Conservation (phyloP, 192 early-diverging fungal genomes). For the Podila epigama region DNA sequence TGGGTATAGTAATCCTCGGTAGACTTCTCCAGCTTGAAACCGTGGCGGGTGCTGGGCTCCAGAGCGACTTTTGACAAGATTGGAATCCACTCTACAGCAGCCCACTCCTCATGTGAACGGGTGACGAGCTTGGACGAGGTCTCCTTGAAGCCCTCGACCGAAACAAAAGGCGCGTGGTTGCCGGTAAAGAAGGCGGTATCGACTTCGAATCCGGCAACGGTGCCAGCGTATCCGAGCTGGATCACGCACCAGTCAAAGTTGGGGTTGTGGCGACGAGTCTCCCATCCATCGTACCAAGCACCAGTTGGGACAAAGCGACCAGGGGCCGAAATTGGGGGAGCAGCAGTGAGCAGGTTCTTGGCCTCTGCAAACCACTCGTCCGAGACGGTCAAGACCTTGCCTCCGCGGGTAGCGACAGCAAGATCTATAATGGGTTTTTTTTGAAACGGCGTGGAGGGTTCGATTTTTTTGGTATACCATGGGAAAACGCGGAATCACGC, state of each 20-base stretch:
- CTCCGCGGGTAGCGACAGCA: slow-evolving; percentile 74
- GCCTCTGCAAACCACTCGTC: slow-evolving; percentile 96
- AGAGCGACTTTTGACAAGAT: slow-evolving; percentile 79
- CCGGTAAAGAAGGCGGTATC: slow-evolving; percentile 95
- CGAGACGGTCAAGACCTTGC: slow-evolving; percentile 78
- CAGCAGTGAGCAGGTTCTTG: slow-evolving; percentile 77
- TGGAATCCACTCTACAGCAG: slow-evolving; percentile 41
- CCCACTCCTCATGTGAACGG: slow-evolving; percentile 49
- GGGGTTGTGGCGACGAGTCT: slow-evolving; percentile 89
- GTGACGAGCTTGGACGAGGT: slow-evolving; percentile 5
- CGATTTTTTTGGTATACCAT: too few relatives aligned
- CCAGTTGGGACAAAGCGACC: slow-evolving; percentile 68
- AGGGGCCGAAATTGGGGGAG: slow-evolving; percentile 70
- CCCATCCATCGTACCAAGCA: slow-evolving; percentile 92
- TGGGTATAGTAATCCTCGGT: slow-evolving; percentile 55
- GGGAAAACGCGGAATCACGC: too few relatives aligned
- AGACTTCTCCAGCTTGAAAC: slow-evolving; percentile 66
- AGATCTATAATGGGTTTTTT: slow-evolving; percentile 63
- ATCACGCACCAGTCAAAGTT: slow-evolving; percentile 85
- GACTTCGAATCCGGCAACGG: slow-evolving; percentile 83
- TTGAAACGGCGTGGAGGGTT: background rate
- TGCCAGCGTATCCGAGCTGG: slow-evolving; percentile 86
- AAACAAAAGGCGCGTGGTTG: slow-evolving; percentile 87
- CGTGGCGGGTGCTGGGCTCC: slow-evolving; percentile 74
- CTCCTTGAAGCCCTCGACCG: slow-evolving; percentile 73